Percentiles rank a stretch among this genome's conserved stretches.
Evolutionary conservation across 2,329 filamentous ascomycete genomes (phyloP).

Genomic region (Eutypa lata): DNA sequence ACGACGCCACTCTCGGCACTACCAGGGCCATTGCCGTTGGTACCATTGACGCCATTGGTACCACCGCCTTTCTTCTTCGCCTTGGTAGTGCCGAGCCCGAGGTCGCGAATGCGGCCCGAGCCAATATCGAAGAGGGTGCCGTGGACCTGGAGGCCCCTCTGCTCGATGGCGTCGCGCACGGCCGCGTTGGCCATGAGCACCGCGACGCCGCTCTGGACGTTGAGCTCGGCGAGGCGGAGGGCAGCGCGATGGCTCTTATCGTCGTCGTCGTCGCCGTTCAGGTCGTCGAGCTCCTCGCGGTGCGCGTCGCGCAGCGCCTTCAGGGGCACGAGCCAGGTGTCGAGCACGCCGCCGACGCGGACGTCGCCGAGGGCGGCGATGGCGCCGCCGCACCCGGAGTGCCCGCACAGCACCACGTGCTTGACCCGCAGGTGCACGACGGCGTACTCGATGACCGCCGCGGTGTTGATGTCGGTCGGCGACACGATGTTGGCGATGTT

Average conservation of each 20-base stretch:
- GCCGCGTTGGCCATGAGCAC: constrained; percentile 66
- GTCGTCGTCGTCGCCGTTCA: constrained; percentile 42
- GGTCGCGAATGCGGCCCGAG: constrained; percentile 45
- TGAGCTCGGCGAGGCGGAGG: constrained; percentile 69
- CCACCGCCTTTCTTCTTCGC: constrained; percentile 10
- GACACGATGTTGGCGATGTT: constrained; percentile 86
- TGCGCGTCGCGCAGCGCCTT: constrained; percentile 43
- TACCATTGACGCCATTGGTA: constrained; percentile 12
- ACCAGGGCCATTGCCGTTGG: constrained; percentile 4
- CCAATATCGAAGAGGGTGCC: constrained; percentile 70
- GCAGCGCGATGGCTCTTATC: constrained; percentile 52
- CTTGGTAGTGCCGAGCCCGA: constrained; percentile 39
- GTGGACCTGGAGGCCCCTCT: constrained; percentile 71
- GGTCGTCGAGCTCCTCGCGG: constrained; percentile 51
- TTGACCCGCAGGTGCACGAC: constrained; percentile 69
- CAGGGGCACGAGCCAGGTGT: constrained; percentile 53
- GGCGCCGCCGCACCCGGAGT: constrained; percentile 67
- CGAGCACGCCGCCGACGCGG: constrained; percentile 50
- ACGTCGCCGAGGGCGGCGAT: constrained; percentile 51
- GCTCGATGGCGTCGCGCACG: constrained; percentile 66
- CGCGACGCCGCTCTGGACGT: constrained; percentile 67
- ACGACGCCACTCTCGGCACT: constrained; percentile 31
- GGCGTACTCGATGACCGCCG: constrained; percentile 76
- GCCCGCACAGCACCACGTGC: constrained; percentile 68
- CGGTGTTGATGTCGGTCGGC: constrained; percentile 70